Base-by-base conservation (phyloP, 495 filamentous ascomycete genomes). In the Neurospora hispaniola region DNA sequence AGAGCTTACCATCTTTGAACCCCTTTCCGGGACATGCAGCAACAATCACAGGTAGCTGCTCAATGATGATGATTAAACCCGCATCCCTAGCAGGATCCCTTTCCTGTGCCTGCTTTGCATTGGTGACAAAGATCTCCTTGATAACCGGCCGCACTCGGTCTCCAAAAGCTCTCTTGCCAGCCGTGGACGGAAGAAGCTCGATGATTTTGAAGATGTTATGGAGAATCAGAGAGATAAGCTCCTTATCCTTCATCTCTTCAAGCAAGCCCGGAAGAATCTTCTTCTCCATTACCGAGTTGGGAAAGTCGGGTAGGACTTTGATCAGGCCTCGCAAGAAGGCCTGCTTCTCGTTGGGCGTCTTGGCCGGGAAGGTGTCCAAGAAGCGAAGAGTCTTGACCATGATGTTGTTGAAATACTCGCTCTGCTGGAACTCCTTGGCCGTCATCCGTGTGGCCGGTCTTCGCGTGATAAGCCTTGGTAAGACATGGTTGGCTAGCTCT, bases 371-470 rank as follows among this genome's bases (percentile, higher is more conserved):
- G 0, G 88, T 85, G 74, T 99, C 96, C 35, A 99, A 83, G 77
- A 98, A 99, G 35, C 96, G 94, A 70, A 99, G 94, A 0, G 96
- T 96, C 2, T 94, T 96, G 38, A 99, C 92, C 31, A 99, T 85
- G 70, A 97, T 94, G 78, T 98, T 98, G 80, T 98, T 93, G 75
- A 99, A 99, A 79, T 96, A 99, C 73, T 89, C 88, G 73, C 93
- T 94, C 79, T 97, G 89, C 78, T 99, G 95, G 73, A 99, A 98
- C 75, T 97, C 94, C 70, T 89, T 88, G 43, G 95, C 96, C 71
- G 89, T 95, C 84, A 97, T 89, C 40, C 96, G 88, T 76, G 96
- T 90, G 2, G 93, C 92, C 1, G 96, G 93, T 70, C 93, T 85
- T 71, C 96, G 86, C 0, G 96, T 94, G 72, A 98, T 92, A 40